Evolutionary conservation across 768 basidiomycete genomes (phyloP).

Genomic region (Mycena capillaripes): DNA sequence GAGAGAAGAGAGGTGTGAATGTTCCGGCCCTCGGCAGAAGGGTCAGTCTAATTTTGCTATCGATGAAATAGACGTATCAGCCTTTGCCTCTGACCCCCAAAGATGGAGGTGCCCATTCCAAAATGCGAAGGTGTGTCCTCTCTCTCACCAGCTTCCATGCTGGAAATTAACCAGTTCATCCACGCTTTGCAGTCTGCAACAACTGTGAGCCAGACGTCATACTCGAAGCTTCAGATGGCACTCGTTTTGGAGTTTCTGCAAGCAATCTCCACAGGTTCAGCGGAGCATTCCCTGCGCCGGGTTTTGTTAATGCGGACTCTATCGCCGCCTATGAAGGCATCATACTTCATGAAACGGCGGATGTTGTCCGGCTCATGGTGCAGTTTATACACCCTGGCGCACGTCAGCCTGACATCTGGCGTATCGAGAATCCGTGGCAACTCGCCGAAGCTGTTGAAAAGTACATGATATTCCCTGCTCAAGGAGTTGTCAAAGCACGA

Average conservation of each 20-base stretch:
- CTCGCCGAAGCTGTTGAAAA: constrained; percentile 27
- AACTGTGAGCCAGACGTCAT: constrained; percentile 20
- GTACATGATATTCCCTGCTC: constrained; percentile 27
- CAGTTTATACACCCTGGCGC: constrained; percentile 24
- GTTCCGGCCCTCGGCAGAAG: background rate
- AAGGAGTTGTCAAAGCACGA: constrained; percentile 24
- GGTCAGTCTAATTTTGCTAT: constrained; percentile 16
- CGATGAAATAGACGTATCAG: constrained; percentile 19
- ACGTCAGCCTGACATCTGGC: constrained; percentile 25
- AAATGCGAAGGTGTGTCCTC: constrained; percentile 25
- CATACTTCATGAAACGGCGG: constrained; percentile 21
- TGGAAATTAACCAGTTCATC: constrained; percentile 21
- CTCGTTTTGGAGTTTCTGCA: constrained; percentile 26
- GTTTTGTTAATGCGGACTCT: constrained; percentile 19
- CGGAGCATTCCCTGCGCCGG: constrained; percentile 23
- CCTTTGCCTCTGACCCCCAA: constrained; percentile 17
- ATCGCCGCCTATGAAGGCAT: constrained; percentile 16
- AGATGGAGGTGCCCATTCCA: constrained; percentile 22
- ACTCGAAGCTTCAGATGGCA: constrained; percentile 26
- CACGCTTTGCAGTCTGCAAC: constrained; percentile 23
- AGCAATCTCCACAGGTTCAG: constrained; percentile 27
- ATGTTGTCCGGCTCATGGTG: constrained; percentile 23
- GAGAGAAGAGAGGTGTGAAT: constrained; percentile 39
- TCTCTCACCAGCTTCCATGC: constrained; percentile 22
- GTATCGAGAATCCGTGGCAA: constrained; percentile 20